Conservation (phyloP, 2,329 filamentous ascomycete species). For the Exophiala alcalophila region DNA sequence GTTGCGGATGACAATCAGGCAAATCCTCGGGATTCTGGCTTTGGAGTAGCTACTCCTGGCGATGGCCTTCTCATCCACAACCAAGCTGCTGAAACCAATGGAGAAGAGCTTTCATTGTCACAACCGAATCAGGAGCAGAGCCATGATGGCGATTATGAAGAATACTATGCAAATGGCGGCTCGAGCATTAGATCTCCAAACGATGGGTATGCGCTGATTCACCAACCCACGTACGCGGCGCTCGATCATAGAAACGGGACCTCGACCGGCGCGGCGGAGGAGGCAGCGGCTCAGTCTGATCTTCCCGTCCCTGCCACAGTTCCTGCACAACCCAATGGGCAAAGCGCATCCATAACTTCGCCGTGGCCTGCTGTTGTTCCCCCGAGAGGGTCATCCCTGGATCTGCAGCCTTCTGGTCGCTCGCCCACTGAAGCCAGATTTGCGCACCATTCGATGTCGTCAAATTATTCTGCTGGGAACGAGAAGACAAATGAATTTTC, state of each 20-base stretch:
- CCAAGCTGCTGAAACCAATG: neutral
- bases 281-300: constrained; percentile 5
- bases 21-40: constrained; percentile 22
- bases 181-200: constrained; percentile 4
- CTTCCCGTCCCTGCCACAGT: neutral
- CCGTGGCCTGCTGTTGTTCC: constrained; percentile 18
- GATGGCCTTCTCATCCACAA: constrained; percentile 7
- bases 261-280: constrained; percentile 6
- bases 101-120: neutral
- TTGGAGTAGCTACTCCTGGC: constrained; percentile 16
- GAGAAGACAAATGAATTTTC: constrained; percentile 5
- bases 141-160: neutral
- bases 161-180: neutral
- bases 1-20: neutral
- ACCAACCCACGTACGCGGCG: constrained; percentile 4
- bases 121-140: neutral
- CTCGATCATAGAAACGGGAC: constrained; percentile 5
- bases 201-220: constrained; percentile 11
- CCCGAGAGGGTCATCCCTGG: constrained; percentile 15
- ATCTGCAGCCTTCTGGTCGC: constrained; percentile 4
- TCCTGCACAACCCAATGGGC: neutral
- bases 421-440: constrained; percentile 9
- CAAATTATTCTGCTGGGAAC: constrained; percentile 2
- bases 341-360: constrained; percentile 7
- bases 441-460: constrained; percentile 13